phyloP scores from a whole-genome alignment of 169 alveolate species.

The Sarcocystis neurona region DNA sequence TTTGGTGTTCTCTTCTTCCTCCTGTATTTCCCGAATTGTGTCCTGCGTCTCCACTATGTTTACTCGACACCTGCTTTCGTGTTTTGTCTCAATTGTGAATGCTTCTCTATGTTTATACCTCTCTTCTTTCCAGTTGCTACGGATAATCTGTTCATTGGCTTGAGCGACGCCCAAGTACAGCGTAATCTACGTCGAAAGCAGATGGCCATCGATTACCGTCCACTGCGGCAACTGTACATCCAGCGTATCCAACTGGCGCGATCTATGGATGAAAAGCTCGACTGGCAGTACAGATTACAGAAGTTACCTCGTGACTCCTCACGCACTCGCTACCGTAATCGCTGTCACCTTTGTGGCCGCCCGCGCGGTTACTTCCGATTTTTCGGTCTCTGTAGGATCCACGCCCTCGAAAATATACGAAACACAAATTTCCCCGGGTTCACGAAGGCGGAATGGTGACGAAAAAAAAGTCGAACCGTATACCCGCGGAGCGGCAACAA shows the following conservation, averaged over 20 bases:
- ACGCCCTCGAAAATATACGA: constrained; percentile 19
- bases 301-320: constrained; percentile 48
- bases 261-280: constrained; percentile 50
- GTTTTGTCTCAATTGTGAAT: no score
- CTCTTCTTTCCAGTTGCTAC: constrained; percentile 23
- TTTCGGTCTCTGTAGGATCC: constrained; percentile 57
- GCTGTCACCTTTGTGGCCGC: constrained; percentile 49
- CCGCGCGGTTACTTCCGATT: constrained; percentile 52
- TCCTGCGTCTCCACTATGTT: no score
- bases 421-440: constrained; percentile 38
- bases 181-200: constrained; percentile 33
- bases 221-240: neutral
- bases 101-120: no score
- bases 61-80: no score
- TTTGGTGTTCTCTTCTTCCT: no score
- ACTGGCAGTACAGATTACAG: constrained; percentile 61
- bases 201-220: neutral
- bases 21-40: no score
- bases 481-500: no score
- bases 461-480: no score
- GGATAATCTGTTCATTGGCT: constrained; percentile 1
- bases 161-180: constrained; percentile 29
- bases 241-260: constrained; percentile 6
- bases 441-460: constrained; percentile 56
- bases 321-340: constrained; percentile 36